phyloP scores from a whole-genome alignment of 2,329 filamentous ascomycete species.

The Verticillium dahliae region DNA sequence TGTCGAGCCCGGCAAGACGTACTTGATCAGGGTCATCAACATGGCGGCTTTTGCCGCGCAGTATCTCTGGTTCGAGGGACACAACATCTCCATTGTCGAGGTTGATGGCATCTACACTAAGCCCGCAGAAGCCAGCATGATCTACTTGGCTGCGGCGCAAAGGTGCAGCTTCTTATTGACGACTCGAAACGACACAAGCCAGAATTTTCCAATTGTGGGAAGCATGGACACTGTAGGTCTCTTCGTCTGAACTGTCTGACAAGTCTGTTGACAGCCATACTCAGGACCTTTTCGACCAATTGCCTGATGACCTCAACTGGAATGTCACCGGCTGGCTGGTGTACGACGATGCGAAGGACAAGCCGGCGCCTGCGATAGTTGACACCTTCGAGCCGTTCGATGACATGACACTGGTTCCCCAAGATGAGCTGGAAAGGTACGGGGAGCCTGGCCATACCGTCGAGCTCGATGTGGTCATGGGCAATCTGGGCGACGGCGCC shows the following conservation, averaged over 20 bases:
- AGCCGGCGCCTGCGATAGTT: conserved; percentile 46
- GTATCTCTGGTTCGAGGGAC: conserved; percentile 61
- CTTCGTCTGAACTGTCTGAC: background rate
- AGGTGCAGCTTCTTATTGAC: conserved; percentile 57
- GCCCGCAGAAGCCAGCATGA: conserved; percentile 49
- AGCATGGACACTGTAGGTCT: conserved; percentile 60
- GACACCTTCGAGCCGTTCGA: conserved; percentile 63
- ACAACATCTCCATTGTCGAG: conserved; percentile 64
- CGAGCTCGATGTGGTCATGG: conserved; percentile 54
- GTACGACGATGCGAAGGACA: conserved; percentile 40
- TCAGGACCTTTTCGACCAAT: conserved; percentile 54
- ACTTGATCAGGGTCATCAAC: conserved; percentile 66
- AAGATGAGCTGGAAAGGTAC: conserved; percentile 56
- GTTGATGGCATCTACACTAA: conserved; percentile 67
- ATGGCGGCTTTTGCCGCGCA: conserved; percentile 65
- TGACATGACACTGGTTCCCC: conserved; percentile 64
- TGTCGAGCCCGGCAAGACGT: conserved; percentile 62
- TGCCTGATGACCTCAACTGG: conserved; percentile 63
- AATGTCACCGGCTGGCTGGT: conserved; percentile 61
- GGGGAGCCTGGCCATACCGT: conserved; percentile 57
- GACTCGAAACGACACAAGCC: conserved; percentile 51
- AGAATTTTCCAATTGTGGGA: conserved; percentile 61
- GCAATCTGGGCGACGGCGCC: conserved; percentile 54
- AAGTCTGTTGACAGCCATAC: conserved; percentile 22
- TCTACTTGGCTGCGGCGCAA: conserved; percentile 64